Conservation (phyloP, 352 stramenopile genomes). For the Globisporangium barbulae region DNA sequence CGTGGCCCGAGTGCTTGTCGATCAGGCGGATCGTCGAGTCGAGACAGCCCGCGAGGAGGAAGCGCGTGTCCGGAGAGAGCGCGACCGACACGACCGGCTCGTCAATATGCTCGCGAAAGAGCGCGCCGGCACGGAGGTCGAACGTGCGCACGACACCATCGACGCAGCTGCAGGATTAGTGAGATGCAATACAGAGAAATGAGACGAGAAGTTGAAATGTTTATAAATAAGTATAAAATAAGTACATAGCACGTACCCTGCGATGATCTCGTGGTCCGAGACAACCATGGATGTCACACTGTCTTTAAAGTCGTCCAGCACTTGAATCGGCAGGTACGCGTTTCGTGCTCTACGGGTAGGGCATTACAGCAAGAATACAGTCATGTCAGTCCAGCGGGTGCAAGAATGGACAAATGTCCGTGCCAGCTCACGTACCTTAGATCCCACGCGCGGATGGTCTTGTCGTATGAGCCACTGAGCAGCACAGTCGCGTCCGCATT, state of each 20-base stretch:
- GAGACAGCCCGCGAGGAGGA: slow-evolving; percentile 75
- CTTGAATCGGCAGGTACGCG: slow-evolving; percentile 75
- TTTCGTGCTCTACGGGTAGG: slow-evolving; percentile 49
- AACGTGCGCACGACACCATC: slow-evolving; percentile 84
- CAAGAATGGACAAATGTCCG: too few relatives aligned
- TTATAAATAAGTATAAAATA: slow-evolving; percentile 9
- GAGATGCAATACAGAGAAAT: neutral
- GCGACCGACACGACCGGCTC: slow-evolving; percentile 76
- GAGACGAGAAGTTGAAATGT: neutral
- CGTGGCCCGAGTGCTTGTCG: slow-evolving; percentile 52
- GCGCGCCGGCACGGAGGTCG: slow-evolving; percentile 65
- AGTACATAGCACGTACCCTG: slow-evolving; percentile 34
- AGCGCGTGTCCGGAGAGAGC: slow-evolving; percentile 69
- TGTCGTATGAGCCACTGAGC: slow-evolving; percentile 86
- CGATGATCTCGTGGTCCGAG: slow-evolving; percentile 76
- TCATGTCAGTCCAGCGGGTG: neutral
- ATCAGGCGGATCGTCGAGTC: slow-evolving; percentile 76
- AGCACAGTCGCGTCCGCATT: slow-evolving; percentile 81
- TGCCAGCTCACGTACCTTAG: slow-evolving; percentile 33
- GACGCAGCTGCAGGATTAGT: slow-evolving; percentile 40
- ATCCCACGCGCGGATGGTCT: slow-evolving; percentile 79
- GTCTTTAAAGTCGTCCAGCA: slow-evolving; percentile 86
- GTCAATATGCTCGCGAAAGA: slow-evolving; percentile 75
- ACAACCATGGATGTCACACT: slow-evolving; percentile 84
- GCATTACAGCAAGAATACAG: neutral